These are phyloP conservation scores for Sideroxylon spinosum DNA, from an alignment of 179 eudicot genomes.

Conservation along the genomic window DNA sequence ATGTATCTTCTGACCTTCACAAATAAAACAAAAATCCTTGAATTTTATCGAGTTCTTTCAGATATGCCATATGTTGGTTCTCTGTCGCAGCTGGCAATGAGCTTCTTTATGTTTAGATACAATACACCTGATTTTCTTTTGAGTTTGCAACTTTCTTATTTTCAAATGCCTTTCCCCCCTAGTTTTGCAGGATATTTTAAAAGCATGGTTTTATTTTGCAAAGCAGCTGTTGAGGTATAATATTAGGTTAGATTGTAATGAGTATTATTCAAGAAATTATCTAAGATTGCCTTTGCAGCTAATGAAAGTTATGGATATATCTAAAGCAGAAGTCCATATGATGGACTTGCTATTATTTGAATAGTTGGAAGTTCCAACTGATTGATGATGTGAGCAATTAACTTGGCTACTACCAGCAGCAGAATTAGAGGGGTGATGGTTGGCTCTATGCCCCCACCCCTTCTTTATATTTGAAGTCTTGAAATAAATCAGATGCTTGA, in stretches of 20 bases:
- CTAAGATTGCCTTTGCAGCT: background rate
- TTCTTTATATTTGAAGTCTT: background rate
- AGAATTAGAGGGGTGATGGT: background rate
- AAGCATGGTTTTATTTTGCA: conserved; percentile 91
- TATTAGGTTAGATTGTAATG: background rate
- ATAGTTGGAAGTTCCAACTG: background rate
- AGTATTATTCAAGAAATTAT: background rate
- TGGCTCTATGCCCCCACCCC: background rate
- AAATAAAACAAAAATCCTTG: background rate
- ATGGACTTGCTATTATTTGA: background rate
- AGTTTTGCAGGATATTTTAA: conserved; percentile 72
- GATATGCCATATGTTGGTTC: background rate
- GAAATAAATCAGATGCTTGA: too few relatives aligned
- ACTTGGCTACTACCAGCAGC: background rate
- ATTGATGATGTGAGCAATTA: background rate
- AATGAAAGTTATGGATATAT: background rate
- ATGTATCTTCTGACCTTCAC: background rate
- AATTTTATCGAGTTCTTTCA: background rate
- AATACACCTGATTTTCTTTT: background rate
- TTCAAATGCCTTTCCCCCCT: background rate
- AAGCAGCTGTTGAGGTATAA: conserved; percentile 97
- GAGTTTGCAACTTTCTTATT: background rate
- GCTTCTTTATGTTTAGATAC: background rate
- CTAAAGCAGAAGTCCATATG: background rate
- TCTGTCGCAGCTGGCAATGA: background rate